Evolutionary conservation across 1,139 yeast genomes (phyloP), one percentile per base, ranked within the genome.

Genomic region (Taphrina betulina): DNA sequence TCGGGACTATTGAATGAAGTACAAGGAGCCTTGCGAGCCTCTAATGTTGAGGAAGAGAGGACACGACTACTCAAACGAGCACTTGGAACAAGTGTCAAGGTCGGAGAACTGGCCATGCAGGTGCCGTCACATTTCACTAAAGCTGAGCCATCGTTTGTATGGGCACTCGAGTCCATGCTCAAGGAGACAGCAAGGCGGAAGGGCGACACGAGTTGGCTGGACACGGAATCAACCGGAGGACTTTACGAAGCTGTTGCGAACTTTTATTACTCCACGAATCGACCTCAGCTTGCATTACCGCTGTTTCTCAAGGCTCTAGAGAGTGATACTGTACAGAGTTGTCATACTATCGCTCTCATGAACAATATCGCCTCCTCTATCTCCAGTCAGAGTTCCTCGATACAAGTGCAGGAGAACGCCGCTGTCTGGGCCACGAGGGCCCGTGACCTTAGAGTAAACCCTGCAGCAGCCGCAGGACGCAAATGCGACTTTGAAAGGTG

Each of bases 281-380:
- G 33, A 17, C 19, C 31, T n/a, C 23, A 29, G 10, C 54, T 50
- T 14, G 45, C 54, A 22, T 19, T 50, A 20, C 54, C 54, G 1
- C 24, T 50, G n/a, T 50, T 29, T 26, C 40, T 50, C 20, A 50
- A 50, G 34, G 33, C 54, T 2, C 26, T 50, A 26, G 54, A 50
- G 33, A 17, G 46, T 16, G 34, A 16, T 16, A 14, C 22, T 5
- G 26, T 22, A 7, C 31, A 45, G 12, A 33, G 33, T 24, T 50
- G 54, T 33, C 54, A 35, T 3, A 40, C 54, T 2, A 42, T 50
- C 17, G 40, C 44, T 33, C 29, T 50, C 23, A 50, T 50, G 54
- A 50, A 50, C 29, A 50, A 50, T 23, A 42, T 50, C 17, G 54
- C 54, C 8, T 50, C 54, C 5, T 19, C 54, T 17, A 33, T 50